Conservation (phyloP, 441 rosid species). For the Euphorbia corollata region DNA sequence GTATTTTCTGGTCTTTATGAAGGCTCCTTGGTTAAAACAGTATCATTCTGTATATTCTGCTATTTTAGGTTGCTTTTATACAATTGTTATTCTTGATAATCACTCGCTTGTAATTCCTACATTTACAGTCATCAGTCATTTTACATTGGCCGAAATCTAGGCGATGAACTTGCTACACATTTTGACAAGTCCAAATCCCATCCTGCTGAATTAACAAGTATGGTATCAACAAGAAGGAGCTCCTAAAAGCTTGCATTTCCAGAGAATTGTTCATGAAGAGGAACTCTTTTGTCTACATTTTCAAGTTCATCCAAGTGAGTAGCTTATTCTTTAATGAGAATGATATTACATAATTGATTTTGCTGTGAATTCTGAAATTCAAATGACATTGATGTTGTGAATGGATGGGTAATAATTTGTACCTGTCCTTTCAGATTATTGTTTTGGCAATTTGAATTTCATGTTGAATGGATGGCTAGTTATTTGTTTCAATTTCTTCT, state of each 20-base stretch:
- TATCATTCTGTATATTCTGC: too few species aligned
- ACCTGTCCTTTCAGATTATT: conserved; percentile 39
- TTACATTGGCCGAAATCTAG: conserved; percentile 44
- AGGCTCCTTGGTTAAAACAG: too few species aligned
- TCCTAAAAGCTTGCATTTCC: conserved; percentile 57
- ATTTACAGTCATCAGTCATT: too few species aligned
- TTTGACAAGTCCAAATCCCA: conserved; percentile 67
- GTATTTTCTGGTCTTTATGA: too few species aligned
- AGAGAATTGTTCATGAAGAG: conserved; percentile 90
- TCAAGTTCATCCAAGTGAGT: conserved; percentile 57
- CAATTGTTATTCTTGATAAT: too few species aligned
- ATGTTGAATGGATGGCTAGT: too few species aligned
- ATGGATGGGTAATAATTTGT: background rate
- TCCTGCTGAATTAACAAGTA: conserved; percentile 64
- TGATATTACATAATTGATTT: background rate
- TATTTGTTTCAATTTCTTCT: too few species aligned
- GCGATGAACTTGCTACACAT: conserved; percentile 51
- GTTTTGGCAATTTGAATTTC: conserved; percentile 32
- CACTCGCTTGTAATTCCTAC: too few species aligned
- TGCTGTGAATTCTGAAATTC: background rate
- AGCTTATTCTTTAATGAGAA: background rate
- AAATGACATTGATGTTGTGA: too few species aligned
- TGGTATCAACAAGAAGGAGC: conserved; percentile 51
- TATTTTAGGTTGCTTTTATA: too few species aligned
- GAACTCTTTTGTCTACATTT: conserved; percentile 59